Base-by-base conservation (phyloP, 257 asterid genomes). In the Primulina huaijiensis region DNA sequence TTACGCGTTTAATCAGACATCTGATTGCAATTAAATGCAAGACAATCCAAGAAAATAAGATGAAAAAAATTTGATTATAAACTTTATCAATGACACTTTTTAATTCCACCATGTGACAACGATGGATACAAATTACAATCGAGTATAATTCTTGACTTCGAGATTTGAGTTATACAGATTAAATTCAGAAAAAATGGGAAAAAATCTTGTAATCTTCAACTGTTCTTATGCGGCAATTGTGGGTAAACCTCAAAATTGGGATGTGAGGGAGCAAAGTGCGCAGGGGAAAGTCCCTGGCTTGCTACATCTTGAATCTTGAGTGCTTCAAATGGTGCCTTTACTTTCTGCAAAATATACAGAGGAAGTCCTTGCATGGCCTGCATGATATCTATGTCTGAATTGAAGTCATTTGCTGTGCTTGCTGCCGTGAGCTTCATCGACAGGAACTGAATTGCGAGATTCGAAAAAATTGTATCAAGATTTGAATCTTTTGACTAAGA, bases 391-490 rank as follows among this genome's bases (percentile, higher is more conserved):
- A 80, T 77, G 55, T 86, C 90, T 19, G 87, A 66, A 73, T 84
- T 87, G 91, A 89, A 86, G 81, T 85, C 86, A 38, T 85, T 56
- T 43, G 70, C 75, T n/a, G 81, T 62, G 83, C 92, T 87, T 60
- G 95, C 97, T 30, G 95, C 97, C 11, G 96, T 83, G 30, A 91
- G 96, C 75, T 79, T 91, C 97, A 87, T 84, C 4, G 97, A 91
- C 50, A 91, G 91, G 78, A 89, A 89, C 97, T 91, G 89, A 5
- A 50, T 17, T 3, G 21, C 20, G 5, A 50, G 8, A 16, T 50
- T 16, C n/a, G 20, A 46, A 77, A 16, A 5, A 53, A 57, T 74
- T 20, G 69, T 53, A 34, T 62, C 25, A 30, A 23, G 14, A 65
- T 64, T 0, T 46, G 12, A n/a, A 31, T 50, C 11, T 52, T 34